phyloP scores from a whole-genome alignment of 148 eudicot genomes.

The Fagopyrum tataricum region DNA sequence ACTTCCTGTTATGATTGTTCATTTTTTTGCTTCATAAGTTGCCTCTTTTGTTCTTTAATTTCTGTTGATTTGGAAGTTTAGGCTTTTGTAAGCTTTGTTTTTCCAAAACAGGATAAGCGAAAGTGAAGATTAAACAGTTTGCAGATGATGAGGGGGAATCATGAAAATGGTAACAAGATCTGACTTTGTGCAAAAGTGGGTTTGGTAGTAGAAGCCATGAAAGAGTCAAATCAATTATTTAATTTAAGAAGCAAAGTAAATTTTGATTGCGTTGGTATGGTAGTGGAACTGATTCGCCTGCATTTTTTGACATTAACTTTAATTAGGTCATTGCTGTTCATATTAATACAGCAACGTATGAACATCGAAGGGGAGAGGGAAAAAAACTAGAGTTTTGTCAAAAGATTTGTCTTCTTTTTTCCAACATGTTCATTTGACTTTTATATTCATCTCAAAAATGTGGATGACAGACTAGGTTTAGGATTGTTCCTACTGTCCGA shows the following conservation, averaged over 20 bases:
- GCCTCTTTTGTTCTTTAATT: background rate
- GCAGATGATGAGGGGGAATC: background rate
- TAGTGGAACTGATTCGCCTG: conserved; percentile 4
- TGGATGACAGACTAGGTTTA: background rate
- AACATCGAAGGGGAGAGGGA: background rate
- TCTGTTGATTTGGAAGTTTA: background rate
- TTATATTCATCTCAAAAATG: background rate
- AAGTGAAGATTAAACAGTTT: background rate
- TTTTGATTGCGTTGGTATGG: background rate
- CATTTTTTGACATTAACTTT: background rate
- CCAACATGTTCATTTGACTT: conserved; percentile 3
- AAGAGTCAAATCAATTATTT: background rate
- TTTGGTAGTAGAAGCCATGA: background rate
- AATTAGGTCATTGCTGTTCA: background rate
- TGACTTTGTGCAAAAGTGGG: background rate
- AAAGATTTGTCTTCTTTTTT: background rate
- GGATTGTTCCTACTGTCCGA: too few relatives aligned
- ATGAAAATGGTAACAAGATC: background rate
- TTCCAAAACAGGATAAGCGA: background rate
- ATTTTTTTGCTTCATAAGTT: background rate
- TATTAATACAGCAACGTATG: background rate
- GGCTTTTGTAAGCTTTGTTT: background rate
- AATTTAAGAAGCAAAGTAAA: background rate
- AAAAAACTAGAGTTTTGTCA: background rate
- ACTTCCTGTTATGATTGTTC: background rate